Conservation (phyloP, 148 eudicot species). For the Dianthus caryophyllus region DNA sequence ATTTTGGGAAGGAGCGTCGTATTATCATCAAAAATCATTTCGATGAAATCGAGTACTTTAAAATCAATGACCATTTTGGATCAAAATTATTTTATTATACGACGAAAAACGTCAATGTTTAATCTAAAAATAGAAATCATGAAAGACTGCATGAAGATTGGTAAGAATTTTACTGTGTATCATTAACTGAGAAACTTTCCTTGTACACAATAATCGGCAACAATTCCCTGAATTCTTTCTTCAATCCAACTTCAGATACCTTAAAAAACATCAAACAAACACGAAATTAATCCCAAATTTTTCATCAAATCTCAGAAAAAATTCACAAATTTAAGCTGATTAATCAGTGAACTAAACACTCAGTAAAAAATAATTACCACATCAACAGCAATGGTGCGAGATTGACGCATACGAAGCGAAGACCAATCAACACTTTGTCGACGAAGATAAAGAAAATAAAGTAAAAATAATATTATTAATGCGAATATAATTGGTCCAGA, state of each 20-base stretch:
- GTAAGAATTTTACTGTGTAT: conserved; percentile 23
- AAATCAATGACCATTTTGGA: no score
- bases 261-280: conserved; percentile 7
- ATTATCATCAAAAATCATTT: no score
- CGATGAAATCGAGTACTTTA: no score
- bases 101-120: no score
- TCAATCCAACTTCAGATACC: conserved; percentile 23
- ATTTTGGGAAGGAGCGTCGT: no score
- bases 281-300: not conserved
- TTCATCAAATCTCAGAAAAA: not conserved
- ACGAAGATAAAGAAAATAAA: conserved; percentile 30
- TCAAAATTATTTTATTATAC: no score
- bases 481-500: conserved; percentile 29
- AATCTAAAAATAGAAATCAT: no score
- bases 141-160: no score
- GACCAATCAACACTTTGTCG: conserved; percentile 29
- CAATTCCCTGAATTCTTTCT: conserved; percentile 27
- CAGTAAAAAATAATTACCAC: not conserved
- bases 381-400: conserved; percentile 5
- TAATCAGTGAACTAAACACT: not conserved
- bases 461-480: conserved; percentile 23
- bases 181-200: conserved; percentile 28
- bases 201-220: conserved; percentile 23
- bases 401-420: conserved; percentile 27
- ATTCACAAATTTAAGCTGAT: not conserved